Percentiles rank a stretch among this genome's conserved stretches.
Conservation (phyloP, 2,329 filamentous ascomycete species). For the Trichoderma endophyticum region DNA sequence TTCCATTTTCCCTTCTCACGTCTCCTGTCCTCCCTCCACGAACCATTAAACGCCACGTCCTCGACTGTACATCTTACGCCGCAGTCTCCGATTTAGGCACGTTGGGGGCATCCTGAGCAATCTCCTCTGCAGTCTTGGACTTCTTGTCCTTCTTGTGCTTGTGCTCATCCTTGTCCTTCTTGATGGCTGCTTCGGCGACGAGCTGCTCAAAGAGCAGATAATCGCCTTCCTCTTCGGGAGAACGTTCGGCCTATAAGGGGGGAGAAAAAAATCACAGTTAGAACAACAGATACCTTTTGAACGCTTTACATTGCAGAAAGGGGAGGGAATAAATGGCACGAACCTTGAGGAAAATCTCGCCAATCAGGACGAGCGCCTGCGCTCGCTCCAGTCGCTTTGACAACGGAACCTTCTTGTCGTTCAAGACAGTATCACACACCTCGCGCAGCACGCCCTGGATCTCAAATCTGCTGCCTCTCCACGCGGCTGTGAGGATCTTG, state of each 20-base stretch:
- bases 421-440: constrained; percentile 85
- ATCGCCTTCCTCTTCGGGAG: constrained; percentile 94
- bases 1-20: background rate
- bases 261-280: constrained; percentile 10
- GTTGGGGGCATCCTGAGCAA: constrained; percentile 28
- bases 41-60: background rate
- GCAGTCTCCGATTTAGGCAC: constrained; percentile 22
- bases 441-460: constrained; percentile 94
- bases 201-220: constrained; percentile 99
- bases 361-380: constrained; percentile 82
- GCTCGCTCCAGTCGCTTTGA: constrained; percentile 88
- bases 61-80: background rate
- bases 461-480: constrained; percentile 95
- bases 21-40: background rate
- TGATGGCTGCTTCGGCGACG: constrained; percentile 91
- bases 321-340: constrained; percentile 23
- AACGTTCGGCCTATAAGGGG: constrained; percentile 67
- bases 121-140: constrained; percentile 31
- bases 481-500: constrained; percentile 95
- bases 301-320: background rate
- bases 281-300: background rate
- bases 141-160: constrained; percentile 54
- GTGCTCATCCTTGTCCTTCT: constrained; percentile 78
- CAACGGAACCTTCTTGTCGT: constrained; percentile 72
- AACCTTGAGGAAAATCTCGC: constrained; percentile 87